phyloP scores from a whole-genome alignment of 441 rosid genomes.

The Rhodomyrtus psidioides region DNA sequence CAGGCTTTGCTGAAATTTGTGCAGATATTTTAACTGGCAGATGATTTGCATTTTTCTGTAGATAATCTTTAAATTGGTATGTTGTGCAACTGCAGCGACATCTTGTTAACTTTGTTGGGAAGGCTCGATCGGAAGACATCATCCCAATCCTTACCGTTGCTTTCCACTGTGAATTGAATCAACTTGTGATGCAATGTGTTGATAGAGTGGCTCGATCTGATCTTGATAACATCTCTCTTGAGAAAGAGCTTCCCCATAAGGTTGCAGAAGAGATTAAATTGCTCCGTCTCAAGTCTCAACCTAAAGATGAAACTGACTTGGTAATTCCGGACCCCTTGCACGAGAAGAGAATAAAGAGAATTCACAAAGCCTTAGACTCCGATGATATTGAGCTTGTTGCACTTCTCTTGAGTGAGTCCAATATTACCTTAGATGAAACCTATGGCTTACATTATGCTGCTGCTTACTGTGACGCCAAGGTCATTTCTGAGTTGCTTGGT shows the following conservation, averaged over 20 bases:
- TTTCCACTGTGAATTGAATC: constrained; percentile 19
- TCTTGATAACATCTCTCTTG: constrained; percentile 15
- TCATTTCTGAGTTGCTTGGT: constrained; percentile 16
- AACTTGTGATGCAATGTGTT: constrained; percentile 11
- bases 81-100: constrained; percentile 16
- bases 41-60: neutral
- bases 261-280: constrained; percentile 8
- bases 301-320: neutral
- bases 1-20: neutral
- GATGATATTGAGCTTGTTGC: constrained; percentile 22
- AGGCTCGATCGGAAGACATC: constrained; percentile 20
- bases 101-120: constrained; percentile 21
- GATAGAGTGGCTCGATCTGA: constrained; percentile 17
- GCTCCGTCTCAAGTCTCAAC: constrained; percentile 9
- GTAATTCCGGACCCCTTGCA: neutral
- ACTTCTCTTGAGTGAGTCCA: constrained; percentile 22
- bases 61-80: neutral
- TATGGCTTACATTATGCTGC: constrained; percentile 28
- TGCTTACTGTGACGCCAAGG: constrained; percentile 28
- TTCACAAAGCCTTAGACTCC: constrained; percentile 26
- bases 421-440: constrained; percentile 21
- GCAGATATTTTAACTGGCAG: neutral
- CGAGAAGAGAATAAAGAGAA: constrained; percentile 16
- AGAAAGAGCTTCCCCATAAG: constrained; percentile 22
- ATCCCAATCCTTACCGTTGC: constrained; percentile 24